Evolutionary conservation across 2,329 filamentous ascomycete genomes (phyloP).

Genomic region (Colletotrichum camelliae): DNA sequence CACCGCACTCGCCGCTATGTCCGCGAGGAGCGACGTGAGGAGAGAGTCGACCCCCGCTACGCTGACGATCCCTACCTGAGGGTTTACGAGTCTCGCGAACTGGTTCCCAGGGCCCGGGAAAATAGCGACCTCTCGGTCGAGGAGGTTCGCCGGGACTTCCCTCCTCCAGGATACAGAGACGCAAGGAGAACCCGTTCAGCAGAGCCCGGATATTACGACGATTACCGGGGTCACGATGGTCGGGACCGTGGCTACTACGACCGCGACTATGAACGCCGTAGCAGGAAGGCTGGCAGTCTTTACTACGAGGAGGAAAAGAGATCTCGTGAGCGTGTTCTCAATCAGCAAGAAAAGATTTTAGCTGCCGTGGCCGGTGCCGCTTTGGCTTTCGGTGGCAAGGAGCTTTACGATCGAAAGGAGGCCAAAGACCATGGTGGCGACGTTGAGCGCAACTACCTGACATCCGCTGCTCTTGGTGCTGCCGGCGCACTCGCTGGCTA

Average conservation of each 20-base stretch:
- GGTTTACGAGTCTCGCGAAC: constrained; percentile 52
- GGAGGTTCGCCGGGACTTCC: constrained; percentile 84
- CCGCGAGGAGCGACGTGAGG: constrained; percentile 58
- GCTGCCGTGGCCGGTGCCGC: constrained; percentile 70
- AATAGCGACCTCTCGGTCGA: constrained; percentile 80
- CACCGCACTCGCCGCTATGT: constrained; percentile 53
- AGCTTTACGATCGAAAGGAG: constrained; percentile 68
- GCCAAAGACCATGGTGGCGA: constrained; percentile 55
- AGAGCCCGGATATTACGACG: constrained; percentile 65
- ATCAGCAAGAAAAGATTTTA: constrained; percentile 70
- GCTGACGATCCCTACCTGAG: constrained; percentile 57
- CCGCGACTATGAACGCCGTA: constrained; percentile 52
- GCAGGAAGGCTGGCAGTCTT: constrained; percentile 54
- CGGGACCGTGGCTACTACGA: constrained; percentile 51
- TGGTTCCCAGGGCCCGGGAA: constrained; percentile 67
- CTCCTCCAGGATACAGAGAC: constrained; percentile 67
- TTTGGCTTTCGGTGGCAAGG: constrained; percentile 69
- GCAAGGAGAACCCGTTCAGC: constrained; percentile 68
- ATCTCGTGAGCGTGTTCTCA: constrained; percentile 55
- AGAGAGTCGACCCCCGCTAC: constrained; percentile 55
- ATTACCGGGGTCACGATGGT: constrained; percentile 48
- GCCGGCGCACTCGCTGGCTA: constrained; percentile 70
- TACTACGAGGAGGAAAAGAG: constrained; percentile 63
- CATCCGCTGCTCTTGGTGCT: constrained; percentile 66
- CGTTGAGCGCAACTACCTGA: constrained; percentile 63